Base-by-base conservation (phyloP, 768 basidiomycete species). In the Galerina sulciceps region DNA sequence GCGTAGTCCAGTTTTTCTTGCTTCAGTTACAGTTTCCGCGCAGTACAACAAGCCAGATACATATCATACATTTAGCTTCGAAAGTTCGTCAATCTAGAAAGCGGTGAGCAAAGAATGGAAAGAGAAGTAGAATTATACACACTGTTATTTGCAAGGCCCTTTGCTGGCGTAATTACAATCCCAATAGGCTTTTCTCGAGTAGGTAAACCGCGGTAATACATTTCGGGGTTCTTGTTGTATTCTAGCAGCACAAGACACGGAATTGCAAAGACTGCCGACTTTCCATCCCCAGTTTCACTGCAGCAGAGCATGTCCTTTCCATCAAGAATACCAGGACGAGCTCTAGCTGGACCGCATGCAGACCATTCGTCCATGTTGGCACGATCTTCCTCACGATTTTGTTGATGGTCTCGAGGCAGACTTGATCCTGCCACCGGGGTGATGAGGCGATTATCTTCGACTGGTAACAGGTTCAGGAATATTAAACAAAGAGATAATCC, bases 121-220 rank as follows among this genome's bases (percentile, higher is more conserved):
- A n/a, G n/a, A n/a, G n/a, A n/a, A n/a, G n/a, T n/a, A n/a, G n/a
- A n/a, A n/a, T n/a, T n/a, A n/a, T n/a, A n/a, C n/a, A n/a, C n/a
- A n/a, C n/a, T n/a, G n/a, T n/a, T n/a, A n/a, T n/a, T n/a, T n/a
- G n/a, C n/a, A n/a, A n/a, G n/a, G n/a, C n/a, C n/a, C n/a, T n/a
- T n/a, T n/a, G n/a, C n/a, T n/a, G n/a, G n/a, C 10, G 58, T 67
- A 6, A 69, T 55, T 8, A 69, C 62, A 10, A 69, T 41, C 20
- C 62, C 68, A 14, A 64, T 53, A 0, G 68, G 66, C 13, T 50
- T 36, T 6, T 22, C 31, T n/a, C 66, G 53, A 34, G 55, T 49
- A 0, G 67, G 62, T 13, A 68, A 46, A 13, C 59, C 55, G 1
- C 57, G 53, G 10, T n/a, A 17, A 38, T 51, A 51, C n/a, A n/a